Base-by-base conservation (phyloP, 2,329 filamentous ascomycete genomes). In the Phyllosticta citrichinensis region DNA sequence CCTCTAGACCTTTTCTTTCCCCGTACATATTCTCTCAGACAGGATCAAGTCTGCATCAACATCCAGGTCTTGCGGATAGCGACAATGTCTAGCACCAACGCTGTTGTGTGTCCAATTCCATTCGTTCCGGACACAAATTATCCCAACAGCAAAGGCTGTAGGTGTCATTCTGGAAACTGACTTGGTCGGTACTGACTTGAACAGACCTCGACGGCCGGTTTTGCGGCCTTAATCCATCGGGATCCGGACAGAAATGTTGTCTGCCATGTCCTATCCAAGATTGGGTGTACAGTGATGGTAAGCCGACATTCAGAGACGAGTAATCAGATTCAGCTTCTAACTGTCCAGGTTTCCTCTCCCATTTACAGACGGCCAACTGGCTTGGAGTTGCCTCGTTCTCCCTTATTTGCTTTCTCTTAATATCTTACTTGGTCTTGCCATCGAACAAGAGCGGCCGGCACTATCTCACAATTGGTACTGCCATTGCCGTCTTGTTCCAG, bases 381-480 rank as follows among this genome's bases (percentile, higher is more conserved):
- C 77, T 95, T 63, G 86, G 86, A 64, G 83, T 94, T 30, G 82
- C 80, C n/a, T 84, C 88, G 62, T 80, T 89, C 52, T 73, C 86
- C 57, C 84, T 87, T 68, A 91, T 87, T 66, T 68, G 84, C 22
- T 90, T 91, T 68, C 77, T 96, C 40, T 77, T 96, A 9, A 60
- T 88, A 9, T 94, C 89, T 11, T 96, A 89, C 80, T 79, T 83
- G 9, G 79, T 87, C n/a, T 78, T 97, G 30, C 89, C 91, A 0
- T 83, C 89, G 40, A 87, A 91, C 66, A 89, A 87, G 77, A 94
- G 89, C n/a, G 86, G 89, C 69, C 83, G 91, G 51, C 91, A 96
- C 72, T 96, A 96, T 68, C 78, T 96, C 52, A 94, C 87, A 70
- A 86, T 96, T 64, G 90, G 89, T 68, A 79, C 96, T 55, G 87